A percentile compares a stretch with the other conserved stretches of the same genome.
These are phyloP conservation scores for Boletus eberwhitei DNA, from an alignment of 768 basidiomycete genomes.

Conservation along the genomic window DNA sequence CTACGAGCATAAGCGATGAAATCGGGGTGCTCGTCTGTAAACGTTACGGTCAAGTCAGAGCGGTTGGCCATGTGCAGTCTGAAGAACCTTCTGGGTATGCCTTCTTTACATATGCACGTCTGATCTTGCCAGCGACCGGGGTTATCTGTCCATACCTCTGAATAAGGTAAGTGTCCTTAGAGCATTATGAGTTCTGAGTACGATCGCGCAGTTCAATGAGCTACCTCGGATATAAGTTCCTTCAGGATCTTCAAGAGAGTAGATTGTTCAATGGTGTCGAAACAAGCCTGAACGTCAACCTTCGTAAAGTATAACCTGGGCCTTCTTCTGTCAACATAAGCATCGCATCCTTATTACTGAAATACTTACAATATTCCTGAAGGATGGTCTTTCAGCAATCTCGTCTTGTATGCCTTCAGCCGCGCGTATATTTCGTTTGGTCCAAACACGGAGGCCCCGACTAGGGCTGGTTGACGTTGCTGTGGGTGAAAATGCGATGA, in stretches of 20 bases:
- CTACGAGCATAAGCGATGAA: constrained; percentile 69
- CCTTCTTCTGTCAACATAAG: constrained; percentile 37
- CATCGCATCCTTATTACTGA: background rate
- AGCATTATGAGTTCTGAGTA: background rate
- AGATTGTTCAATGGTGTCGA: constrained; percentile 92
- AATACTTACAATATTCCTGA: constrained; percentile 52
- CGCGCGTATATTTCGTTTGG: constrained; percentile 77
- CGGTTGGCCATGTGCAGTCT: background rate
- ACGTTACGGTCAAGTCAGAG: background rate
- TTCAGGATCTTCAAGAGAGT: constrained; percentile 77
- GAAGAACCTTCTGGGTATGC: constrained; percentile 64
- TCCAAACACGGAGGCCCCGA: constrained; percentile 83
- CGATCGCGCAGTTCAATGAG: background rate
- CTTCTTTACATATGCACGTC: constrained; percentile 53
- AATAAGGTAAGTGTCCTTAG: constrained; percentile 68
- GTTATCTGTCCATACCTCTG: constrained; percentile 69
- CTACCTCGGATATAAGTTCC: constrained; percentile 69
- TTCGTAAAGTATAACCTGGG: constrained; percentile 95
- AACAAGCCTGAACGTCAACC: constrained; percentile 93
- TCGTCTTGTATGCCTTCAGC: constrained; percentile 67
- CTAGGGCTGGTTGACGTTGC: constrained; percentile 56
- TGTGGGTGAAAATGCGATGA: constrained; percentile 29
- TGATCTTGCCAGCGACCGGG: constrained; percentile 52
- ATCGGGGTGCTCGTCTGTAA: constrained; percentile 67
- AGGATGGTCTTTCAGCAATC: constrained; percentile 36